Evolutionary conservation across 164 flowering plant genomes (phyloP).

Genomic region (Vitis amurensis): DNA sequence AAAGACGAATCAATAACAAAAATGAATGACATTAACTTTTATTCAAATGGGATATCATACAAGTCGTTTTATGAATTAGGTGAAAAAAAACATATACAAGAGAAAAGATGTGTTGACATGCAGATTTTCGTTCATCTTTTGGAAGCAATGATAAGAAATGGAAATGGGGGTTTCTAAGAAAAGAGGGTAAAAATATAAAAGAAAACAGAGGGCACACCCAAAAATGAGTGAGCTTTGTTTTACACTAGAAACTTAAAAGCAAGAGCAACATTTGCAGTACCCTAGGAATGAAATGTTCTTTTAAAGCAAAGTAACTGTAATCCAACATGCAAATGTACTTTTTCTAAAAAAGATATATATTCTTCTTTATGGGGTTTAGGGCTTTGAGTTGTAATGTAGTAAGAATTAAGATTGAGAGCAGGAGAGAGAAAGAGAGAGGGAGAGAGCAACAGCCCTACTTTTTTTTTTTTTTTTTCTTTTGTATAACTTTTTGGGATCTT

Average conservation of each 20-base stretch:
- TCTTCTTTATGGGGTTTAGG: slow-evolving; percentile 39
- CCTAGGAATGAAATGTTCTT: slow-evolving; percentile 39
- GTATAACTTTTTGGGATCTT: slow-evolving; percentile 46
- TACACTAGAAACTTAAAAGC: slow-evolving; percentile 24
- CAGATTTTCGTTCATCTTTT: no score
- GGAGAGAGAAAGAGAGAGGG: no score
- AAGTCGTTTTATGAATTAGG: no score
- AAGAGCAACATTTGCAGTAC: slow-evolving; percentile 28
- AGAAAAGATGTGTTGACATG: no score
- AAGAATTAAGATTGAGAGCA: slow-evolving; percentile 12
- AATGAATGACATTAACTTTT: no score
- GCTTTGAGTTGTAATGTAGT: slow-evolving; percentile 30
- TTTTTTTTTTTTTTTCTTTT: slow-evolving; percentile 6
- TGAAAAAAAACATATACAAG: no score
- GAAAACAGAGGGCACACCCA: background rate
- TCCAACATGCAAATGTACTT: slow-evolving; percentile 34
- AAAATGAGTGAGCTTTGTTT: slow-evolving; percentile 11
- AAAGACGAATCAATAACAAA: no score
- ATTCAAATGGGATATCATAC: no score
- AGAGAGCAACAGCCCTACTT: background rate
- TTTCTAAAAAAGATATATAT: background rate
- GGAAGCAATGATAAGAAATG: no score
- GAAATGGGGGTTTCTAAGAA: no score
- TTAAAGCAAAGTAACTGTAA: slow-evolving; percentile 32
- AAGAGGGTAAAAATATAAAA: no score